These are phyloP conservation scores for Bacidia rubella DNA, from an alignment of 495 filamentous ascomycete species.

Conservation along the genomic window DNA sequence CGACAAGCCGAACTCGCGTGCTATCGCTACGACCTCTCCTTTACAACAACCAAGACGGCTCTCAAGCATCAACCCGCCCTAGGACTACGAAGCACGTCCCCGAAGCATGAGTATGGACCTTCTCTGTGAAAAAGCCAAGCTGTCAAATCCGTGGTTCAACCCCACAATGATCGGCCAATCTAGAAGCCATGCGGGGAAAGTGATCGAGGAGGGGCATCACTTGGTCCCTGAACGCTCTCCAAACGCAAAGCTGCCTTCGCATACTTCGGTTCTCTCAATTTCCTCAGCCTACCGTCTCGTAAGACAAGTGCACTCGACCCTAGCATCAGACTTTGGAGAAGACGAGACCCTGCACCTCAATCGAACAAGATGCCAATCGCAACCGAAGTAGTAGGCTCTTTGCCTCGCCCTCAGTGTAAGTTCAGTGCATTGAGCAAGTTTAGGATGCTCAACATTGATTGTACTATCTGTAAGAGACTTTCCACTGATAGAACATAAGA, in stretches of 20 bases:
- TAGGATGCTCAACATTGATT: too few relatives aligned
- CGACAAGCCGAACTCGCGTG: too few relatives aligned
- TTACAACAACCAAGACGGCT: too few relatives aligned
- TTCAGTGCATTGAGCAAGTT: background rate
- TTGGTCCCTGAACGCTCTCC: background rate
- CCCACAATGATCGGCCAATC: background rate
- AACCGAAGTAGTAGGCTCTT: slow-evolving; percentile 31
- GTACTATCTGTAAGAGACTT: too few relatives aligned
- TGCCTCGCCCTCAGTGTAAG: slow-evolving; percentile 25
- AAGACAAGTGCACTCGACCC: background rate
- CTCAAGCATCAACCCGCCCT: too few relatives aligned
- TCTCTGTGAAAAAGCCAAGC: too few relatives aligned
- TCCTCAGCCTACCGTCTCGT: background rate
- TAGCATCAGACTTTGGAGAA: background rate
- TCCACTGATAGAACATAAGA: slow-evolving; percentile 1
- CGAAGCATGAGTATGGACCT: too few relatives aligned
- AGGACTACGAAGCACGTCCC: too few relatives aligned
- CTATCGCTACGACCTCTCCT: too few relatives aligned
- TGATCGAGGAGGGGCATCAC: background rate
- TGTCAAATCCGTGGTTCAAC: too few relatives aligned
- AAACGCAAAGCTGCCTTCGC: too few relatives aligned
- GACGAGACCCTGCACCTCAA: background rate
- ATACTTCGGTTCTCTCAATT: too few relatives aligned
- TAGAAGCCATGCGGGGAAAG: background rate
- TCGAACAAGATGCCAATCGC: slow-evolving; percentile 20